Conservation (phyloP, 768 basidiomycete genomes). For the Kwoniella sp. region DNA sequence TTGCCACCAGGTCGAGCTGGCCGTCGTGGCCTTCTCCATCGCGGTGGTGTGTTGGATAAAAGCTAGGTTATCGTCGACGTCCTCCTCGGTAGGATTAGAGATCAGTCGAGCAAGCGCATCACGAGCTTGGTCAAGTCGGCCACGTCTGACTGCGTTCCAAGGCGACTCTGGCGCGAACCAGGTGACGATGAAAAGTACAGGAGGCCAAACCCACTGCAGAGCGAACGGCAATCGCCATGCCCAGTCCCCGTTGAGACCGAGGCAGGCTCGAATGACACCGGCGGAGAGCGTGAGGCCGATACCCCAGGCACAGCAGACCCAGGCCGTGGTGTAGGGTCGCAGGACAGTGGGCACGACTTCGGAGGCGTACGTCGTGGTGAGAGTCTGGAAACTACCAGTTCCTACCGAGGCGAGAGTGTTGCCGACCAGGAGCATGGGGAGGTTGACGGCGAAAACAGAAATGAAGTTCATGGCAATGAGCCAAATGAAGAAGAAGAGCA, state of each 20-base stretch:
- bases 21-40: conserved; percentile 33
- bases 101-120: conserved; percentile 26
- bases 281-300: conserved; percentile 37
- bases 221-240: conserved; percentile 37
- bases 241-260: conserved; percentile 12
- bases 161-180: conserved; percentile 47
- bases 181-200: conserved; percentile 36
- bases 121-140: conserved; percentile 34
- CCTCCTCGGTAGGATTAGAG: conserved; percentile 30
- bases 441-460: conserved; percentile 23
- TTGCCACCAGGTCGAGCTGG: conserved; percentile 33
- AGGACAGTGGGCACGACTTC: conserved; percentile 46
- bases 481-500: conserved; percentile 34
- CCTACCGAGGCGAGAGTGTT: conserved; percentile 34
- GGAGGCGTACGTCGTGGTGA: conserved; percentile 43
- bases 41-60: conserved; percentile 42
- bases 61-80: conserved; percentile 43
- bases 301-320: conserved; percentile 45
- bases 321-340: conserved; percentile 45
- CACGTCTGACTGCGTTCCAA: conserved; percentile 46
- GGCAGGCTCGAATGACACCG: conserved; percentile 32
- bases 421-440: conserved; percentile 35
- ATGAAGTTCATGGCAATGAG: conserved; percentile 36
- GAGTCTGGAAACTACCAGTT: conserved; percentile 51
- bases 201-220: conserved; percentile 44